Evolutionary conservation across 176 grass and related monocot genomes (phyloP), one percentile per base, ranked within the genome.

Genomic region (Eragrostis curvula): DNA sequence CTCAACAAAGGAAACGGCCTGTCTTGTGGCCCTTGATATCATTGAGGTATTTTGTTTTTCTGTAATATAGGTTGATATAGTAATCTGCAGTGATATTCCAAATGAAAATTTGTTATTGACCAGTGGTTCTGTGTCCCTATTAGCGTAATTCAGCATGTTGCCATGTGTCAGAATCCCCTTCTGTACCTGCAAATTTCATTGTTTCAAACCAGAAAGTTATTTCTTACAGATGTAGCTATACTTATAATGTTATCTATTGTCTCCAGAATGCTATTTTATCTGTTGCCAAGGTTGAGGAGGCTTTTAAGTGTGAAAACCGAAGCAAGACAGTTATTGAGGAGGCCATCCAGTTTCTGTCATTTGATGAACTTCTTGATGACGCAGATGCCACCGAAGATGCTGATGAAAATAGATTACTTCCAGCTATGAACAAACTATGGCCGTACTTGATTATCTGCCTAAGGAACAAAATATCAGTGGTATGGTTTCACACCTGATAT

Each of bases 351-450:
- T 80, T 95, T 56, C 84, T 95, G 56, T 95, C 88, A 44, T 75
- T 90, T 63, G 94, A 86, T 82, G 90, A 93, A 85, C 74, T 91
- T 75, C 60, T 79, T 83, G 90, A 95, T 79, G 61, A 15, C 59
- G 72, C 84, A 20, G 92, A 91, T 71, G 62, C 65, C 30, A 62
- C 70, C 56, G 96, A 98, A 47, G 90, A 93, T 75, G 87, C 68
- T 60, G 89, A 95, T 14, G 96, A 95, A 76, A 98, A 95, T 87
- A 89, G 92, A 84, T 75, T 98, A 67, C 90, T 91, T 49, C 96
- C 96, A 75, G 90, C 90, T 75, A 88, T 98, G 92, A 95, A 95
- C 85, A 98, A 93, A 74, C 92, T 98, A 66, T 98, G 96, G 96
- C 92, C 92, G 43, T 95, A 93, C 71, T 73, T 93, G 64, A 70